phyloP scores from a whole-genome alignment of 2,329 filamentous ascomycete genomes.

The Colletotrichum liaoningense region DNA sequence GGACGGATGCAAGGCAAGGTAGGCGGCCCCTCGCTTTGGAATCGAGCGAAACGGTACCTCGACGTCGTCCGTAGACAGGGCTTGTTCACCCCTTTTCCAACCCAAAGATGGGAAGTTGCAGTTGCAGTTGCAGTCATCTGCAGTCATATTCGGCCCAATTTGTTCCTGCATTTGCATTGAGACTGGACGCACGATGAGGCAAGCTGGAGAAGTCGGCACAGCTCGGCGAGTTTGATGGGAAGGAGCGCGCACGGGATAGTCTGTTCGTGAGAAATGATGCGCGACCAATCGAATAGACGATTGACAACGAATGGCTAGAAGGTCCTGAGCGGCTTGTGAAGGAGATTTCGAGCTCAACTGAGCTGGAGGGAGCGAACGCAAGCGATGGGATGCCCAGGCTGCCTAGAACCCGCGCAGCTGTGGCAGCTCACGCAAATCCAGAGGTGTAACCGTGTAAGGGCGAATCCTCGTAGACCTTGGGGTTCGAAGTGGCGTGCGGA shows the following conservation, averaged over 20 bases:
- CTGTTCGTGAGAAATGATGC: constrained; percentile 20
- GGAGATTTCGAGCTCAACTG: neutral
- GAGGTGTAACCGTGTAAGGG: neutral
- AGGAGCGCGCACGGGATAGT: constrained; percentile 14
- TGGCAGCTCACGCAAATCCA: neutral
- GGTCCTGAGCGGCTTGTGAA: neutral
- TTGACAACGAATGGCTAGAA: neutral
- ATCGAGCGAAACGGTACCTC: neutral
- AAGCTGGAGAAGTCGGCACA: neutral
- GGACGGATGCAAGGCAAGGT: neutral
- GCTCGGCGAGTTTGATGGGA: neutral
- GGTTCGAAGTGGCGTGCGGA: neutral
- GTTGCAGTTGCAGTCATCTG: neutral
- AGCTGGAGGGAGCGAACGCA: constrained; percentile 15
- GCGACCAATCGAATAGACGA: constrained; percentile 11
- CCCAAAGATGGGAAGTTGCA: neutral
- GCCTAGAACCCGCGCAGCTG: neutral
- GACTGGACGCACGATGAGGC: neutral
- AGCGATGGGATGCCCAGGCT: neutral
- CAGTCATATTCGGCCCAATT: neutral
- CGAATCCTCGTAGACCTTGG: neutral
- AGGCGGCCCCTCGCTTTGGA: neutral
- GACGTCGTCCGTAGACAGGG: constrained; percentile 7
- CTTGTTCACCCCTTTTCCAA: neutral
- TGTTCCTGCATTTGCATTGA: neutral